phyloP scores from a whole-genome alignment of 257 asterid genomes.

The Salvia miltiorrhiza region DNA sequence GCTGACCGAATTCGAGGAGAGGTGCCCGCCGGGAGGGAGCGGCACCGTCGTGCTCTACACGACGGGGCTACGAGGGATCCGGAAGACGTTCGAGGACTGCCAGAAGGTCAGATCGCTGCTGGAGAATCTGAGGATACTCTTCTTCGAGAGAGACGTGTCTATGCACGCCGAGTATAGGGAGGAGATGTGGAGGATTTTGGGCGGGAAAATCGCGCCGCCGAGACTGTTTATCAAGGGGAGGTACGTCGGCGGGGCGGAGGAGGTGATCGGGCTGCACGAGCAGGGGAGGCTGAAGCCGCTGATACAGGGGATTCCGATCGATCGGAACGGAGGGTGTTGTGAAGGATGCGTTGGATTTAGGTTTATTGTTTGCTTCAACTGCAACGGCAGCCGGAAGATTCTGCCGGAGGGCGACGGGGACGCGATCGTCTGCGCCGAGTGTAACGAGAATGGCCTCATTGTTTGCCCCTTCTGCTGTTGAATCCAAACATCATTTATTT shows the following conservation, averaged over 20 bases:
- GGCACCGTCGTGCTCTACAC: slow-evolving; percentile 73
- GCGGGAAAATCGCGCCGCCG: slow-evolving; percentile 62
- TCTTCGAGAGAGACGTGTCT: slow-evolving; percentile 76
- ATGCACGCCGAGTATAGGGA: slow-evolving; percentile 85
- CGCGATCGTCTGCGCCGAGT: slow-evolving; percentile 45
- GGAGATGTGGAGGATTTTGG: slow-evolving; percentile 67
- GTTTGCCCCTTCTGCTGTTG: slow-evolving; percentile 77
- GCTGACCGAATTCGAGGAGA: slow-evolving; percentile 48
- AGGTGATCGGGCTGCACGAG: slow-evolving; percentile 72
- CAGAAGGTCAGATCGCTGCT: slow-evolving; percentile 55
- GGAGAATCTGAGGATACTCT: slow-evolving; percentile 53
- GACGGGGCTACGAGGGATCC: slow-evolving; percentile 82
- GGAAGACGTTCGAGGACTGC: slow-evolving; percentile 86
- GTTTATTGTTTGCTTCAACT: slow-evolving; percentile 74
- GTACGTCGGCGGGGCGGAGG: slow-evolving; percentile 90
- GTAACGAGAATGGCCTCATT: slow-evolving; percentile 63
- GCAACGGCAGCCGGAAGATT: slow-evolving; percentile 78
- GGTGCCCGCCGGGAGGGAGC: slow-evolving; percentile 78
- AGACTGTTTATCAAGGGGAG: slow-evolving; percentile 84
- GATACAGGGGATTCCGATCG: slow-evolving; percentile 64
- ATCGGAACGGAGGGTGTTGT: slow-evolving; percentile 46
- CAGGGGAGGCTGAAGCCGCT: slow-evolving; percentile 74
- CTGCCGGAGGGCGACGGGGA: slow-evolving; percentile 37
- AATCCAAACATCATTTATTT: neutral
- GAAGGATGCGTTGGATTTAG: slow-evolving; percentile 77